Conservation (phyloP, 2,329 filamentous ascomycete genomes). For the Colletotrichum sojae region DNA sequence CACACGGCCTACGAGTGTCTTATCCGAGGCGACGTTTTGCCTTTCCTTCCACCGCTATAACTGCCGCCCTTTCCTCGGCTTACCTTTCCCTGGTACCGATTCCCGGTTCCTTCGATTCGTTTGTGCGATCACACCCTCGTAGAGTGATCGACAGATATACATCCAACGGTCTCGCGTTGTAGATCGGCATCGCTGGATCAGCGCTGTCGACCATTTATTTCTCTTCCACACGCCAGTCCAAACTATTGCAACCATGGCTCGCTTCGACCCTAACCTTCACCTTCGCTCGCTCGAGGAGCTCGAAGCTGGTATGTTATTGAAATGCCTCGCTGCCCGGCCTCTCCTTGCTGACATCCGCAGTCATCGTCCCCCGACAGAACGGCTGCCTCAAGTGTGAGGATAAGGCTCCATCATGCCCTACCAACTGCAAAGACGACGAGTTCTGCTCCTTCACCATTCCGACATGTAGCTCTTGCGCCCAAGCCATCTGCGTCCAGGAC, state of each 20-base stretch:
- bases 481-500: constrained; percentile 60
- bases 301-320: constrained; percentile 34
- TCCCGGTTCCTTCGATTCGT: constrained; percentile 14
- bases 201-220: constrained; percentile 27
- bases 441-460: constrained; percentile 63
- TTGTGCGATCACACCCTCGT: constrained; percentile 22
- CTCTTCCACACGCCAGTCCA: constrained; percentile 3
- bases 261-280: constrained; percentile 40
- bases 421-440: constrained; percentile 55
- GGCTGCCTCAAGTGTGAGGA: constrained; percentile 64
- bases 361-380: constrained; percentile 56
- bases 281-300: constrained; percentile 41
- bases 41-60: constrained; percentile 20
- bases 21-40: constrained; percentile 15
- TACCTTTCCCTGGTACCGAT: constrained; percentile 8
- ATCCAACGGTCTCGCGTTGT: constrained; percentile 25
- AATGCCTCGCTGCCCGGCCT: not conserved
- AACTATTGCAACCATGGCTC: constrained; percentile 24
- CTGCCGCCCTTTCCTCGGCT: constrained; percentile 14
- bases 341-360: constrained; percentile 28
- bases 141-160: constrained; percentile 32
- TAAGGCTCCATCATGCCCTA: constrained; percentile 59
- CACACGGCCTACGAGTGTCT: constrained; percentile 17
- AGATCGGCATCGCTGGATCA: constrained; percentile 34
- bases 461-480: constrained; percentile 63